Conservation (phyloP, 805 yeast genomes). For the Jamesozyma gamospora region DNA sequence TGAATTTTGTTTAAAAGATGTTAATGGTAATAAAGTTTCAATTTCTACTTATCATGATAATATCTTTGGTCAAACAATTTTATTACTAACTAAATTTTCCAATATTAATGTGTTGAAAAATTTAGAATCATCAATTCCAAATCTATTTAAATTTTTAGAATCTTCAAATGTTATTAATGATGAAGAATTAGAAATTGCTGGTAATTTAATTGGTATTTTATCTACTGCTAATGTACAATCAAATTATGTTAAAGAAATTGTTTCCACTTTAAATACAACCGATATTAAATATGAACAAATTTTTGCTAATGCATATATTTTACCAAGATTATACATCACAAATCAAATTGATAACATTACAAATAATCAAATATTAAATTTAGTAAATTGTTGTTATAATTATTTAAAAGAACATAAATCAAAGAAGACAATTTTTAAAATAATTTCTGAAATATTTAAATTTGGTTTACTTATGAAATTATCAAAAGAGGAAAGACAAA, state of each 20-base stretch:
- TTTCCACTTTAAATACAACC: constrained; percentile 1
- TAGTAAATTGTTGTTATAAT: neutral
- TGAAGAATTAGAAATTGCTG: constrained; percentile 29
- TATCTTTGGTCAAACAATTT: constrained; percentile 31
- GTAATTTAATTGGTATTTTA: constrained; percentile 40
- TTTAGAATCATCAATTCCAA: constrained; percentile 10
- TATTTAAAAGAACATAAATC: constrained; percentile 1
- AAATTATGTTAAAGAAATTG: constrained; percentile 2
- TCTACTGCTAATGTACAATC: constrained; percentile 13
- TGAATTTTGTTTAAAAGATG: constrained; percentile 24
- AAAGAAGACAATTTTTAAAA: constrained; percentile 2
- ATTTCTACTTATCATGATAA: constrained; percentile 19
- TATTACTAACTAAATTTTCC: constrained; percentile 19
- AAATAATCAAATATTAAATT: neutral
- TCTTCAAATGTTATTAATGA: constrained; percentile 13
- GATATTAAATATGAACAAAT: constrained; percentile 2
- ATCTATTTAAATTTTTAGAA: constrained; percentile 20
- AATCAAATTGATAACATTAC: neutral
- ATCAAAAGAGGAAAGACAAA: constrained; percentile 10
- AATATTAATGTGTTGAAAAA: constrained; percentile 1
- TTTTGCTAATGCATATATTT: constrained; percentile 12
- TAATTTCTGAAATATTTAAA: constrained; percentile 30
- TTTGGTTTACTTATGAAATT: constrained; percentile 30
- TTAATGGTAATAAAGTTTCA: constrained; percentile 8
- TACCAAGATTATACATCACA: constrained; percentile 15